These are phyloP conservation scores for Scytalidium sp. DNA, from an alignment of 2,329 filamentous ascomycete genomes.

Conservation along the genomic window DNA sequence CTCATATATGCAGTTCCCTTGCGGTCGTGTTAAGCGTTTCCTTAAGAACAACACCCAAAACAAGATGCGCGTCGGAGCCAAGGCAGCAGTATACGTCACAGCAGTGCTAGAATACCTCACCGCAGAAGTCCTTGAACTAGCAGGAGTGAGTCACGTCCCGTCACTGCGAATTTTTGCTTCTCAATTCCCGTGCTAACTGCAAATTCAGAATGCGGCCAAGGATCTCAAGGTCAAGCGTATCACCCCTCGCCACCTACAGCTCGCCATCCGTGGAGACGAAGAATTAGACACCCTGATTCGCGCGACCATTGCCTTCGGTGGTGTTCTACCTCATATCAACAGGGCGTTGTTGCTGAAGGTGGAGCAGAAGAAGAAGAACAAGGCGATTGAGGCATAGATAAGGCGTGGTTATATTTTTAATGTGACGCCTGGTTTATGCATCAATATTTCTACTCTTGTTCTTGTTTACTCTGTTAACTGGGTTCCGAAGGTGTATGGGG, in stretches of 20 bases:
- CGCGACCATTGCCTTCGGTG: slow-evolving; percentile 96
- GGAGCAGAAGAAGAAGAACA: slow-evolving; percentile 93
- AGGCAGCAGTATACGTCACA: slow-evolving; percentile 97
- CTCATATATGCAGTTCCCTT: slow-evolving; percentile 74
- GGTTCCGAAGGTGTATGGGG: slow-evolving; percentile 17
- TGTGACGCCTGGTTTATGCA: slow-evolving; percentile 5
- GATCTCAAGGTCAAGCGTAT: slow-evolving; percentile 99
- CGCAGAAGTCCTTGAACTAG: slow-evolving; percentile 95
- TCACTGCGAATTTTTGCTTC: slow-evolving; percentile 4
- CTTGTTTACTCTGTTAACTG: slow-evolving; percentile 10
- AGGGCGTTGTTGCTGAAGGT: slow-evolving; percentile 93
- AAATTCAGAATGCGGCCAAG: slow-evolving; percentile 82
- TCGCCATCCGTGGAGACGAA: slow-evolving; percentile 97
- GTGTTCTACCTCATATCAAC: slow-evolving; percentile 98
- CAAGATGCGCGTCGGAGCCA: slow-evolving; percentile 99
- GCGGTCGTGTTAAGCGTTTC: slow-evolving; percentile 99
- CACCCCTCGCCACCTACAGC: slow-evolving; percentile 93
- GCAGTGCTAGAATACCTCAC: slow-evolving; percentile 98
- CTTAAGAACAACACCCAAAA: slow-evolving; percentile 99
- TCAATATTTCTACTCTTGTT: slow-evolving; percentile 4
- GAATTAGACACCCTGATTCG: slow-evolving; percentile 96
- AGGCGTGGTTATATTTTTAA: slow-evolving; percentile 2
- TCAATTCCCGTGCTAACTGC: slow-evolving; percentile 11
- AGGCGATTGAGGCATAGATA: slow-evolving; percentile 39
- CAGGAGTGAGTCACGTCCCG: slow-evolving; percentile 63